phyloP scores from a whole-genome alignment of 176 grass and related monocot species.

The Aegilops bicornis region DNA sequence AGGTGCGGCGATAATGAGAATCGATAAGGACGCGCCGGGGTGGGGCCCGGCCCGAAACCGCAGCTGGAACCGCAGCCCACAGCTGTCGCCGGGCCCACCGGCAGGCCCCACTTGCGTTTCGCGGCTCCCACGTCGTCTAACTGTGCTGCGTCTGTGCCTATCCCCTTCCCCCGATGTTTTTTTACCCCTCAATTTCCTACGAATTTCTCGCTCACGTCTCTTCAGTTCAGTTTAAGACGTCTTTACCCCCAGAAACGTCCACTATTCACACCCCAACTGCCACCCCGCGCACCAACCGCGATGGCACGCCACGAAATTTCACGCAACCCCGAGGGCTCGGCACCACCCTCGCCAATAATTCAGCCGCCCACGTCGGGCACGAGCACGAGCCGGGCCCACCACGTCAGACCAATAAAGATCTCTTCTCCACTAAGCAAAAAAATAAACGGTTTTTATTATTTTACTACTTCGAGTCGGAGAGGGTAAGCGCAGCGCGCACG shows the following conservation, averaged over 20 bases:
- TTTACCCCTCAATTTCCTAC: not conserved
- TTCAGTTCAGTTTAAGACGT: not conserved
- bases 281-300: not conserved
- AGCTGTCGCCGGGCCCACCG: not conserved
- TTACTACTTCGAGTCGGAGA: too few relatives aligned
- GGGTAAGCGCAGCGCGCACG: conserved; percentile 16
- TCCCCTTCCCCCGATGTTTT: not conserved
- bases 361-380: conserved; percentile 18
- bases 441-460: too few relatives aligned
- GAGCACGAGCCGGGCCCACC: not conserved
- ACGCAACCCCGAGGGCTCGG: fast-evolving
- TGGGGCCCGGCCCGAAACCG: not conserved
- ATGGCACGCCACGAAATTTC: conserved; percentile 4
- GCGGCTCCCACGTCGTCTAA: not conserved
- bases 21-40: not conserved
- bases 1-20: not conserved
- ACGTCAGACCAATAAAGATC: not conserved
- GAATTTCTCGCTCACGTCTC: not conserved
- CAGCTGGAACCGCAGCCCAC: not conserved
- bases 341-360: not conserved
- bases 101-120: not conserved
- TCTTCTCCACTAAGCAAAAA: too few relatives aligned
- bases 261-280: not conserved
- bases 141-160: not conserved
- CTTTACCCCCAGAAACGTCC: not conserved